A percentile compares a stretch with the other conserved stretches of the same genome.
Evolutionary conservation across 2,329 filamentous ascomycete genomes (phyloP).

Genomic region (Fusarium annulatum): DNA sequence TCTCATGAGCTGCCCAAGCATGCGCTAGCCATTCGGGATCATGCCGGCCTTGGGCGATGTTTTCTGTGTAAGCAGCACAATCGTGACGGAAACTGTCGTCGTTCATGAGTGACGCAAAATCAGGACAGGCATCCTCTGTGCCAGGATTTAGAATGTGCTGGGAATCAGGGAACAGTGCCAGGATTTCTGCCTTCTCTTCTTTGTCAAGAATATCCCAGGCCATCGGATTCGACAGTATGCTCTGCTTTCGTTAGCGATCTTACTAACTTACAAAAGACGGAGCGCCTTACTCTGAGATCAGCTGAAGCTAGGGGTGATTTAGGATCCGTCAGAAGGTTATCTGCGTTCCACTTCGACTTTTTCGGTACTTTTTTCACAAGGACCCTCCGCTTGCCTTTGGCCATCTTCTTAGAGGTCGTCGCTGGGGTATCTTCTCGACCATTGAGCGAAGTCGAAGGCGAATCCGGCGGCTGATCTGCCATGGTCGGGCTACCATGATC

Average conservation of each 20-base stretch:
- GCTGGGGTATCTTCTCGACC: conserved; percentile 3
- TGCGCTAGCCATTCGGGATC: conserved; percentile 64
- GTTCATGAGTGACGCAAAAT: conserved; percentile 57
- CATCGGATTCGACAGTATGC: conserved; percentile 51
- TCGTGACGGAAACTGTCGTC: conserved; percentile 61
- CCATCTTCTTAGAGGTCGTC: conserved; percentile 1
- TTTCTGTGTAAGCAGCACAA: conserved; percentile 58
- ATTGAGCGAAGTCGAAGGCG: conserved; percentile 21
- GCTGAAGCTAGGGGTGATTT: conserved; percentile 54
- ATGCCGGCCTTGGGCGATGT: conserved; percentile 60
- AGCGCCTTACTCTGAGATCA: conserved; percentile 49
- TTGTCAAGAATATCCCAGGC: conserved; percentile 53
- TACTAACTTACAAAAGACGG: not conserved
- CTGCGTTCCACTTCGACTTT: conserved; percentile 52
- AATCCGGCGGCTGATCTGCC: conserved; percentile 6
- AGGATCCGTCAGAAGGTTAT: conserved; percentile 50
- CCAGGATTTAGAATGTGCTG: conserved; percentile 52
- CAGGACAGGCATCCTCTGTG: conserved; percentile 52
- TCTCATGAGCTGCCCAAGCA: conserved; percentile 63
- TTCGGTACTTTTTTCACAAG: conserved; percentile 39
- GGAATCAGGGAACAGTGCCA: conserved; percentile 53
- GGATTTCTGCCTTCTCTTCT: conserved; percentile 51
- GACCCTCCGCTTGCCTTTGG: conserved; percentile 41
- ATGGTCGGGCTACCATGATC: conserved; percentile 4
- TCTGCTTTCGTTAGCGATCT: conserved; percentile 40